Evolutionary conservation across 768 basidiomycete species (phyloP).

Genomic region (Auriculariales sp.): DNA sequence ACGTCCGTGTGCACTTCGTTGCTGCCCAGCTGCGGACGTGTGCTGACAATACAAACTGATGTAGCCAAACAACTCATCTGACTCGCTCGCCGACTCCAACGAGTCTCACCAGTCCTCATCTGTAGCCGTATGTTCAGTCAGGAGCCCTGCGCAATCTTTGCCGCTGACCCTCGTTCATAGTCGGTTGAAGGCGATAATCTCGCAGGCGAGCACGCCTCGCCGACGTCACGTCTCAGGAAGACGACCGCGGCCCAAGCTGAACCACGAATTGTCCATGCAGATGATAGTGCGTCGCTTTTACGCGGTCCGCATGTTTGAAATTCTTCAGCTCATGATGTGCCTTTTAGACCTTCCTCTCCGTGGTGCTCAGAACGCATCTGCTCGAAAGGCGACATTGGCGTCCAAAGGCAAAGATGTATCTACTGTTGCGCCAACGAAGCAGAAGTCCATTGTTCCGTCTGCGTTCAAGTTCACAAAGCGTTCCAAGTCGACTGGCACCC

Average conservation of each 20-base stretch:
- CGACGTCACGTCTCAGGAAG: no score
- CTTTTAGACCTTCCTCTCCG: no score
- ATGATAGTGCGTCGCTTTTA: neutral
- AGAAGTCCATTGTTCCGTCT: neutral
- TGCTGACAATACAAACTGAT: neutral
- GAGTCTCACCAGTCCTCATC: neutral
- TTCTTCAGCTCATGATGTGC: no score
- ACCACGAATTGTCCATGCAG: neutral
- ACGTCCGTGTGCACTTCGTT: neutral
- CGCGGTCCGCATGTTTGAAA: no score
- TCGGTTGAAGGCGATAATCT: no score
- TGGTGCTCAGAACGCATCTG: no score
- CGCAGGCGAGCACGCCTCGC: no score
- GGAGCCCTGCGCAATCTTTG: no score
- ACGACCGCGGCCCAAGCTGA: no score
- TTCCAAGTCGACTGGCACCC: neutral
- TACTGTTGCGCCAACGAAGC: neutral
- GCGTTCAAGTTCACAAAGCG: neutral
- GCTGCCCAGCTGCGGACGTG: no score
- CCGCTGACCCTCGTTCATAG: no score
- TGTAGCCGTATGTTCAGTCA: neutral
- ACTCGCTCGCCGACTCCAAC: neutral
- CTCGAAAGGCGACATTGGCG: neutral
- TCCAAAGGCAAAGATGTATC: neutral
- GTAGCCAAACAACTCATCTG: neutral